These are phyloP conservation scores for Penicillium diatomitis DNA, from an alignment of 495 filamentous ascomycete genomes.

Conservation along the genomic window DNA sequence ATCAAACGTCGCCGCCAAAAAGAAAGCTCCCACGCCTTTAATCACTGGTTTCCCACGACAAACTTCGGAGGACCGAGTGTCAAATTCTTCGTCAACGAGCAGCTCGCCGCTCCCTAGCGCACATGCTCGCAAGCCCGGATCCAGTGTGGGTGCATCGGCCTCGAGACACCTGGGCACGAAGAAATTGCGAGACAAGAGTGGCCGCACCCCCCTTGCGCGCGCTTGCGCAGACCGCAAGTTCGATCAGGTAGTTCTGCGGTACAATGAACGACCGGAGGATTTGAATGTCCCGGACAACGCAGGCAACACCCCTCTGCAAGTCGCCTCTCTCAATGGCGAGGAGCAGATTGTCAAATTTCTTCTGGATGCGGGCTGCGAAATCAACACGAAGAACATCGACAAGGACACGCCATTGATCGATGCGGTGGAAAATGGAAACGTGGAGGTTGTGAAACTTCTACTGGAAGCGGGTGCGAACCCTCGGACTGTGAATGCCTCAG, in stretches of 20 bases:
- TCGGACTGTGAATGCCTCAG: slow-evolving; percentile 73
- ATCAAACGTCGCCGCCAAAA: slow-evolving; percentile 39
- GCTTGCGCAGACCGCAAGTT: slow-evolving; percentile 72
- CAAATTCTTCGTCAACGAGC: slow-evolving; percentile 64
- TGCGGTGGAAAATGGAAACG: slow-evolving; percentile 87
- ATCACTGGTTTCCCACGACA: slow-evolving; percentile 36
- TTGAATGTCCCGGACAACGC: slow-evolving; percentile 86
- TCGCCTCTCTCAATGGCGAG: slow-evolving; percentile 76
- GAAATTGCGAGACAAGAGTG: slow-evolving; percentile 76
- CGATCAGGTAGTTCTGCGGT: slow-evolving; percentile 56
- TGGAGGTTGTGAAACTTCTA: slow-evolving; percentile 80
- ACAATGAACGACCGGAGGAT: slow-evolving; percentile 72
- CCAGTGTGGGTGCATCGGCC: slow-evolving; percentile 51
- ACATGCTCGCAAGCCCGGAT: slow-evolving; percentile 56
- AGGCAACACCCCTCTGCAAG: slow-evolving; percentile 87
- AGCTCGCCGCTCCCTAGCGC: slow-evolving; percentile 61
- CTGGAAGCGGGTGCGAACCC: slow-evolving; percentile 84
- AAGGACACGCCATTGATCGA: slow-evolving; percentile 92
- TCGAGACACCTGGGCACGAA: slow-evolving; percentile 61
- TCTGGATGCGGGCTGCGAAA: slow-evolving; percentile 69
- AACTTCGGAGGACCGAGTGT: slow-evolving; percentile 56
- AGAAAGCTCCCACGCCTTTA: slow-evolving; percentile 43
- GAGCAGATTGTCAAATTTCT: slow-evolving; percentile 65
- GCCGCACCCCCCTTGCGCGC: slow-evolving; percentile 73
- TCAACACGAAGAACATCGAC: slow-evolving; percentile 71